Evolutionary conservation across 495 filamentous ascomycete species (phyloP).

Genomic region (Trichocladium uniseriatum): DNA sequence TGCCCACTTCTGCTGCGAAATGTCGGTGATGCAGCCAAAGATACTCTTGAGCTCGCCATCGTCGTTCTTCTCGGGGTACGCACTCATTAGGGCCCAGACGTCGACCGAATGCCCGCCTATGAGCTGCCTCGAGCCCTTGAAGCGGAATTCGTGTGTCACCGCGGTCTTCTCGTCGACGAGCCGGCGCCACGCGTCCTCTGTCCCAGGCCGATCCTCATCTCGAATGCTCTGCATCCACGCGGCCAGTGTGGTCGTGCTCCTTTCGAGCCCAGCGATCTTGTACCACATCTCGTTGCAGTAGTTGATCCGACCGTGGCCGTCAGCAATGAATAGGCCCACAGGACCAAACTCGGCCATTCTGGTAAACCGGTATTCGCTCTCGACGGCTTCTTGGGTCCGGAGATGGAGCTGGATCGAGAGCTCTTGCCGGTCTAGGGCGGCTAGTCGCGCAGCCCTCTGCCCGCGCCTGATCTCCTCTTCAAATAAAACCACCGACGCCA

Average conservation of each 20-base stretch:
- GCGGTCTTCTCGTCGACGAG: constrained; percentile 46
- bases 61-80: constrained; percentile 54
- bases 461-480: constrained; percentile 65
- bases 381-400: constrained; percentile 56
- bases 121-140: constrained; percentile 52
- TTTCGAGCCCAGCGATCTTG: constrained; percentile 52
- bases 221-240: constrained; percentile 59
- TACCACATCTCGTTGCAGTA: constrained; percentile 69
- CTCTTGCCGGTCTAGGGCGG: constrained; percentile 55
- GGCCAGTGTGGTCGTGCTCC: constrained; percentile 38
- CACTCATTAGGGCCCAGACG: constrained; percentile 63
- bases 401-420: constrained; percentile 57
- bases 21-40: constrained; percentile 55
- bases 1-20: constrained; percentile 51
- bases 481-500: constrained; percentile 63
- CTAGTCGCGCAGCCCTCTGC: constrained; percentile 54
- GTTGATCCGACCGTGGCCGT: constrained; percentile 50
- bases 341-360: constrained; percentile 66
- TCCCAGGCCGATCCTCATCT: constrained; percentile 47
- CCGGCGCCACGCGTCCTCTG: constrained; percentile 47
- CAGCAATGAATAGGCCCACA: constrained; percentile 63
- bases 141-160: constrained; percentile 58
- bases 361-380: constrained; percentile 63
- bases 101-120: constrained; percentile 49
- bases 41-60: constrained; percentile 54